phyloP scores from a whole-genome alignment of 2,329 filamentous ascomycete species.

The Endocalyx cinctus region DNA sequence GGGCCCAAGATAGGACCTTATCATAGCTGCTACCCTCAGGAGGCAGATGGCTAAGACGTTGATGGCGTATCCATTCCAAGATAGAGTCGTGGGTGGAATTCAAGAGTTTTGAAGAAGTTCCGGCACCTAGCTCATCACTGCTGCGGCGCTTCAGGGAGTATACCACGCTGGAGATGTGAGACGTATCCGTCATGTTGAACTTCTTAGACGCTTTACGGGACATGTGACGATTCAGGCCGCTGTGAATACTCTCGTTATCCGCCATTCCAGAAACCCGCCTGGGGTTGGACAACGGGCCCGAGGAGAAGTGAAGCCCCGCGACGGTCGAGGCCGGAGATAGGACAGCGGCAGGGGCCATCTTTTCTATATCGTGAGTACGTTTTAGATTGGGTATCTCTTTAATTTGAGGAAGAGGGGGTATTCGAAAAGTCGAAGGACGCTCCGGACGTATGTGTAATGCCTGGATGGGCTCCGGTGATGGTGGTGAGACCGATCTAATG shows the following conservation, averaged over 20 bases:
- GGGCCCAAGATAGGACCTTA: slow-evolving; percentile 34
- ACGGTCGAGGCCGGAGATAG: neutral
- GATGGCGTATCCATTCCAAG: slow-evolving; percentile 31
- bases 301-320: neutral
- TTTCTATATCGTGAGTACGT: no score
- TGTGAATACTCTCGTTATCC: neutral
- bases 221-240: neutral
- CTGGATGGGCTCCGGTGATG: no score
- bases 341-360: neutral
- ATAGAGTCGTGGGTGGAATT: slow-evolving; percentile 22
- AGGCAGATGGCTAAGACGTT: slow-evolving; percentile 34
- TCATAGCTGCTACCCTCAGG: slow-evolving; percentile 36
- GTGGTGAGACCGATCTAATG: no score
- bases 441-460: no score
- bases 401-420: no score
- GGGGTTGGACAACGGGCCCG: neutral
- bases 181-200: slow-evolving; percentile 12
- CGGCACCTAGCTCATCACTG: slow-evolving; percentile 24
- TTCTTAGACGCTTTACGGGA: neutral
- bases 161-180: slow-evolving; percentile 25
- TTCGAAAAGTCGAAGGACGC: no score
- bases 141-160: slow-evolving; percentile 24
- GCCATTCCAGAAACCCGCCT: neutral
- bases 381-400: no score
- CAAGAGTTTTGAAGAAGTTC: slow-evolving; percentile 22